Evolutionary conservation across 148 eudicot species (phyloP).

Genomic region (Arbutus unedo): DNA sequence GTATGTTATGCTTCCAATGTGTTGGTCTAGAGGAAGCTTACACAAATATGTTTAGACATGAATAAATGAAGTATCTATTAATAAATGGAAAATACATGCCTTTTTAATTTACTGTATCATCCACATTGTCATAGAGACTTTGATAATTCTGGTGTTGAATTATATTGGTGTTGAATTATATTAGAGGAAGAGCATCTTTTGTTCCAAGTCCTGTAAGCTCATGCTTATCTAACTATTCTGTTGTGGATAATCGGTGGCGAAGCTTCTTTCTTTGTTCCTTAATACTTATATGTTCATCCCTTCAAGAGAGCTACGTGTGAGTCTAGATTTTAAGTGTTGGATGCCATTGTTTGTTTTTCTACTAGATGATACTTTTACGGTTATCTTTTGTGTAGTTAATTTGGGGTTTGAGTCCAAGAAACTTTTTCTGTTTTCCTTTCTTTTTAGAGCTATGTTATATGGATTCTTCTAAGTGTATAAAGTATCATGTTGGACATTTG

Average conservation of each 20-base stretch:
- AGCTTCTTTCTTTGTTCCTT: too few species aligned
- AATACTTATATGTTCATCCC: not conserved
- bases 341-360: not conserved
- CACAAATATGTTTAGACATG: not conserved
- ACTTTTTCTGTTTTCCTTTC: not conserved
- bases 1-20: too few species aligned
- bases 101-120: not conserved
- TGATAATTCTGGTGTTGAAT: not conserved
- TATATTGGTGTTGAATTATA: too few species aligned
- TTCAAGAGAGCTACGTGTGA: not conserved
- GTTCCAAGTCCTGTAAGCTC: not conserved
- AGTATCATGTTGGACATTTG: too few species aligned
- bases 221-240: too few species aligned
- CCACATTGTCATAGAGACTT: not conserved
- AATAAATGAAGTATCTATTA: too few species aligned
- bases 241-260: too few species aligned
- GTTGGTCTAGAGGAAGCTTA: not conserved
- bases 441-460: too few species aligned
- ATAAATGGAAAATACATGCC: not conserved
- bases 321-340: not conserved
- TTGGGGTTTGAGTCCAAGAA: not conserved
- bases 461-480: too few species aligned
- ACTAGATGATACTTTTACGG: not conserved
- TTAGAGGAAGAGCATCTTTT: slow-evolving; percentile 8
- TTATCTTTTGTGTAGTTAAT: not conserved